Conservation (phyloP, 305 asterid genomes). For the Petunia hybrid region DNA sequence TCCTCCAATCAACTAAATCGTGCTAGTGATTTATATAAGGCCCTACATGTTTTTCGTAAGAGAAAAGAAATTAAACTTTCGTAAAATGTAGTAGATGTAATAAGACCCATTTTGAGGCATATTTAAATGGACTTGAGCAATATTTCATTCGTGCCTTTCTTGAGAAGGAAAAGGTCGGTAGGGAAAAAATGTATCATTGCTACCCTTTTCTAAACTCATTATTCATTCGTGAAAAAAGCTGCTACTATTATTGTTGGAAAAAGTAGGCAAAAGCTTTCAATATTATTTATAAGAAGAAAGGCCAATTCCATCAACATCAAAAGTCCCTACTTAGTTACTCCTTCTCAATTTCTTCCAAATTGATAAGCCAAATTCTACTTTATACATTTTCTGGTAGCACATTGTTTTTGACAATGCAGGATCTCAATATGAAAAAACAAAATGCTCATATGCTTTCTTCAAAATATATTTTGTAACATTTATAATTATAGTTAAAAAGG, state of each 20-base stretch:
- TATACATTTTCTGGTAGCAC: not conserved
- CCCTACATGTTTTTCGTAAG: not conserved
- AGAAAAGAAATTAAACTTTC: not conserved
- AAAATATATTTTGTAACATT: constrained; percentile 18
- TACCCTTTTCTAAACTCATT: not conserved
- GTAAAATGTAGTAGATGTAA: not conserved
- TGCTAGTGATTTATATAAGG: not conserved
- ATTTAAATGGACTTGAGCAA: not conserved
- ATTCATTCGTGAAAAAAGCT: constrained; percentile 26
- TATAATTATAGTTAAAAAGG: constrained; percentile 17
- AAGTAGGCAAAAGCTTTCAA: constrained; percentile 27
- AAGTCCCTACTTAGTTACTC: constrained; percentile 27
- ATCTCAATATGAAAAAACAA: constrained; percentile 25
- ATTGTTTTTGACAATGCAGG: constrained; percentile 4
- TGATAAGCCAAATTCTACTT: constrained; percentile 31
- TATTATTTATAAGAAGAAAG: constrained; percentile 17
- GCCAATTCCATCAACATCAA: constrained; percentile 30
- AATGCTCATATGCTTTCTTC: constrained; percentile 8
- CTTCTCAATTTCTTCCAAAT: constrained; percentile 26
- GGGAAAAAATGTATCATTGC: not conserved
- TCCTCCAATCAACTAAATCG: not conserved
- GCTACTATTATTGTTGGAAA: constrained; percentile 24
- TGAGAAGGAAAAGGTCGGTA: constrained; percentile 20
- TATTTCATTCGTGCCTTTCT: not conserved
- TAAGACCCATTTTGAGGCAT: not conserved